Conservation (phyloP, 306 rosid genomes). For the Herpetospermum pedunculosum region DNA sequence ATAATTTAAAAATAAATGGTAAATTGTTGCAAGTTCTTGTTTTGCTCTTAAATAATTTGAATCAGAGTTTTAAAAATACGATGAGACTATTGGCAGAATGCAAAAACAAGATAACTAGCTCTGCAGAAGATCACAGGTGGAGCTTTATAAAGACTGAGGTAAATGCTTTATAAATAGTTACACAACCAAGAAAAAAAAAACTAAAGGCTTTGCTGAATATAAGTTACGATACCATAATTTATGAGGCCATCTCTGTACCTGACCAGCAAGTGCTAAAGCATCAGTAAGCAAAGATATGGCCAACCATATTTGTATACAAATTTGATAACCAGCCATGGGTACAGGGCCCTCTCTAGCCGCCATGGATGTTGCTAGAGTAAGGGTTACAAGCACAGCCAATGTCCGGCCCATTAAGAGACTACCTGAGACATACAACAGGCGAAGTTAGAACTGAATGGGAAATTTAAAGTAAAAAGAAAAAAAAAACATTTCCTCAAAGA, state of each 20-base stretch:
- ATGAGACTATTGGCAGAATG: neutral
- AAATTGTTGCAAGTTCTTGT: neutral
- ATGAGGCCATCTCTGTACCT: conserved; percentile 36
- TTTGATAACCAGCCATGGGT: conserved; percentile 92
- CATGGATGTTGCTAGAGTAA: conserved; percentile 72
- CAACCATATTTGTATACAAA: conserved; percentile 84
- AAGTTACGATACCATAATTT: neutral
- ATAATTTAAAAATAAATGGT: neutral
- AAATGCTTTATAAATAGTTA: neutral
- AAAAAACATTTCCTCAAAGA: neutral
- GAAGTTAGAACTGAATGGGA: conserved; percentile 5
- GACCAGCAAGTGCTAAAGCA: conserved; percentile 94
- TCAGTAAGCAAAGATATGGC: conserved; percentile 82
- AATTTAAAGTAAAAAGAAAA: neutral
- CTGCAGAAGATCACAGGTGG: neutral
- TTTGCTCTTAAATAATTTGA: neutral
- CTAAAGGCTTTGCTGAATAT: neutral
- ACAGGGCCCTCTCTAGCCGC: conserved; percentile 85
- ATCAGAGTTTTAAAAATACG: neutral
- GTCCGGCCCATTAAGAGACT: conserved; percentile 81
- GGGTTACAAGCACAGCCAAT: conserved; percentile 63
- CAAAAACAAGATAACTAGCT: neutral
- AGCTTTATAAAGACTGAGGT: neutral
- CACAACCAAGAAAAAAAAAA: neutral
- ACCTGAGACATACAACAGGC: conserved; percentile 34